Conservation (phyloP, 306 rosid genomes). For the Gastrolobium villosum region DNA sequence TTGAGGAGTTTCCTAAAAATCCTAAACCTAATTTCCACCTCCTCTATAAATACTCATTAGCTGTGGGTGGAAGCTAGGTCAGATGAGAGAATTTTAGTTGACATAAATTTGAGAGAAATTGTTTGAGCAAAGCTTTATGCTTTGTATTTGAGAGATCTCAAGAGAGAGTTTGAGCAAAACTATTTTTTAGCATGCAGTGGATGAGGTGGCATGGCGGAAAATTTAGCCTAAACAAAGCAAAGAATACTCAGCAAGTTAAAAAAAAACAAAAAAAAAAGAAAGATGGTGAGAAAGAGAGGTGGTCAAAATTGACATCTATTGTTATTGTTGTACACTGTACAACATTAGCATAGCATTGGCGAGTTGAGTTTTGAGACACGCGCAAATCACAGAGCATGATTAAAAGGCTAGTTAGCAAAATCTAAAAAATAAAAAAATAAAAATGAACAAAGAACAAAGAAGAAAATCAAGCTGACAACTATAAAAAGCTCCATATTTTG, state of each 20-base stretch:
- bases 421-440: not conserved
- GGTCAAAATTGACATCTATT: constrained; percentile 45
- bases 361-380: constrained; percentile 40
- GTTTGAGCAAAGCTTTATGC: too few species aligned
- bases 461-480: constrained; percentile 43
- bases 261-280: not conserved
- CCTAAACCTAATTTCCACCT: too few species aligned
- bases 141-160: too few species aligned
- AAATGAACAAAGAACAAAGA: constrained; percentile 1
- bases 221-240: constrained; percentile 22
- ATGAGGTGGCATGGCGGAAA: constrained; percentile 45
- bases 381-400: constrained; percentile 22
- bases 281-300: not conserved
- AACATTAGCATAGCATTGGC: not conserved
- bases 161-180: too few species aligned
- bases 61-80: too few species aligned
- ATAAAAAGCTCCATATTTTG: constrained; percentile 29
- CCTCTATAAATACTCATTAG: too few species aligned
- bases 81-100: too few species aligned
- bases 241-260: constrained; percentile 29
- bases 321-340: not conserved
- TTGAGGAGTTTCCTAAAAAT: too few species aligned
- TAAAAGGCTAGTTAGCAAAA: not conserved
- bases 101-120: too few species aligned
- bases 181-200: too few species aligned